Base-by-base conservation (phyloP, 495 filamentous ascomycete species). In the Aspergillus cristatus region DNA sequence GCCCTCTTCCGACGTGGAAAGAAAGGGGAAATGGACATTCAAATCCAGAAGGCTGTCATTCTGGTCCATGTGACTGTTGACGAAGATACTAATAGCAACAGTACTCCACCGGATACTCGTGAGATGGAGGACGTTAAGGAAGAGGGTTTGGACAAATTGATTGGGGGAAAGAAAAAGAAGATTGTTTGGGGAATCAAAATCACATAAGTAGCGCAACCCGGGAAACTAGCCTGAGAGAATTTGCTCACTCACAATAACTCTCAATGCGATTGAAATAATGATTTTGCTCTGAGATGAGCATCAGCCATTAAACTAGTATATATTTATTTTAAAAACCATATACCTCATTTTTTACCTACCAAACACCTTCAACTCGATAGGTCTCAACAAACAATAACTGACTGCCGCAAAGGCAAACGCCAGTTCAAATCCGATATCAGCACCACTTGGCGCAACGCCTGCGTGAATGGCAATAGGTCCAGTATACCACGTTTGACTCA, bases 371-470 rank as follows among this genome's bases (percentile, higher is more conserved):
- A 66, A 18, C 35, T 70, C 64, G 18, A 67, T 26, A 13, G 56
- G 57, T 14, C 66, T 47, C 44, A 64, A 28, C 13, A 46, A 26
- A 28, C 55, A 44, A 53, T 68, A 67, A 1, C 46, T 29, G 2
- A 40, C 34, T 16, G 53, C 46, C 2, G 66, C 34, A 34, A 68
- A 70, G 12, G 53, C 50, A 47, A 70, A 64, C 4, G 48, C 84
- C 18, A 88, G 43, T 63, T 85, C 79, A 54, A 88, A 87, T 0
- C 82, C 84, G 1, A 88, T 56, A 65, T 91, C 86, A 24, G 81
- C 85, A 20, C 81, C 81, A 45, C 49, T 72, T 2, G 55, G 59
- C 2, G 62, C 55, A 29, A 48, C 60, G 15, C 82, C 82, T 32
- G 76, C 78, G 18, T 77, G 60, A 37, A 65, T 64, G 2, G 78